Evolutionary conservation across 257 asterid species (phyloP).

Genomic region (Solanum chilense): DNA sequence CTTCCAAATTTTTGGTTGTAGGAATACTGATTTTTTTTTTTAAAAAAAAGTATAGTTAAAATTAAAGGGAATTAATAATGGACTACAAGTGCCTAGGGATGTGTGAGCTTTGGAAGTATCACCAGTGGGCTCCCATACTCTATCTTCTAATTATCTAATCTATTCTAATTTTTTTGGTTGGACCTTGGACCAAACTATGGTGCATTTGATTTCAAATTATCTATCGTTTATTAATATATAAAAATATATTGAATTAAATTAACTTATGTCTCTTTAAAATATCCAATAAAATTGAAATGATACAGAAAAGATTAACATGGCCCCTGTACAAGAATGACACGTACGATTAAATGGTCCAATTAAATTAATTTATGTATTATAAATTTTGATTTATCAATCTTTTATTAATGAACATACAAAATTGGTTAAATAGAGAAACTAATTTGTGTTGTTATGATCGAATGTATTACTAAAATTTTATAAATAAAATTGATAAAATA

Average conservation of each 20-base stretch:
- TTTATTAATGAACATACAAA: too few species aligned
- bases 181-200: background rate
- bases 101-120: background rate
- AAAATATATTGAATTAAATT: too few species aligned
- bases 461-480: too few species aligned
- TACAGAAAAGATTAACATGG: too few species aligned
- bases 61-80: background rate
- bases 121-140: background rate
- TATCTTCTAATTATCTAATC: background rate
- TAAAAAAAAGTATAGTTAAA: background rate
- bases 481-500: too few species aligned
- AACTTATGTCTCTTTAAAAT: too few species aligned
- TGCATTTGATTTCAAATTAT: too few species aligned
- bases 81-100: background rate
- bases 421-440: background rate
- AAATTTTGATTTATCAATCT: too few species aligned
- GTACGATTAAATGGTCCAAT: too few species aligned
- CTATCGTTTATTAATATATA: rapidly evolving
- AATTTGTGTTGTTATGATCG: background rate
- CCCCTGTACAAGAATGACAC: too few species aligned
- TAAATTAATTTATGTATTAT: too few species aligned
- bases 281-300: too few species aligned
- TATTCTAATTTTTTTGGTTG: background rate
- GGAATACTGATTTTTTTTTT: background rate
- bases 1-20: background rate